These are phyloP conservation scores for Tolypocladium paradoxum DNA, from an alignment of 2,329 filamentous ascomycete species.

Conservation along the genomic window DNA sequence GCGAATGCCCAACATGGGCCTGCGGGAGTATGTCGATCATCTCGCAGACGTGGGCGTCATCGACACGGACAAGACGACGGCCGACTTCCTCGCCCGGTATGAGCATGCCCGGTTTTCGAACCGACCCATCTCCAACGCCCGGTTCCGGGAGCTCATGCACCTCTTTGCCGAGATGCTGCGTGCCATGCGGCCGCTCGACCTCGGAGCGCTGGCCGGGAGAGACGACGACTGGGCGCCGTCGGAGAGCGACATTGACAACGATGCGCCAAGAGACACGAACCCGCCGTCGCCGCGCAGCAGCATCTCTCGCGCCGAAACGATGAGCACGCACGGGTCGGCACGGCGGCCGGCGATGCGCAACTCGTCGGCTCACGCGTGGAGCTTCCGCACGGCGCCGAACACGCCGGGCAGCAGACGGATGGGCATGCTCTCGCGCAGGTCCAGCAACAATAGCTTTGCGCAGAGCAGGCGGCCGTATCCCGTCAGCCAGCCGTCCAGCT, in stretches of 20 bases:
- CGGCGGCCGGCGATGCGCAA: slow-evolving; percentile 19
- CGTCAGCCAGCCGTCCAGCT: slow-evolving; percentile 24
- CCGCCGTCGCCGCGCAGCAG: slow-evolving; percentile 28
- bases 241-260: slow-evolving; percentile 34
- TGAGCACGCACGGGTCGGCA: slow-evolving; percentile 21
- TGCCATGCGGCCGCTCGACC: slow-evolving; percentile 57
- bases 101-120: slow-evolving; percentile 78
- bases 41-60: slow-evolving; percentile 58
- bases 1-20: slow-evolving; percentile 56
- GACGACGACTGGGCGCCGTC: slow-evolving; percentile 13
- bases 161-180: slow-evolving; percentile 73
- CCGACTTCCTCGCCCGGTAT: slow-evolving; percentile 63
- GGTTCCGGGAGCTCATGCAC: slow-evolving; percentile 73
- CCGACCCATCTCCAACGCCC: slow-evolving; percentile 51
- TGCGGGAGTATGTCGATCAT: slow-evolving; percentile 69
- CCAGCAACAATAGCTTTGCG: slow-evolving; percentile 29
- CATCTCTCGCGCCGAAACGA: slow-evolving; percentile 15
- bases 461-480: slow-evolving; percentile 30
- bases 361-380: slow-evolving; percentile 32
- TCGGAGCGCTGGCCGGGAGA: slow-evolving; percentile 32
- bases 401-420: slow-evolving; percentile 34
- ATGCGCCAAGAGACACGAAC: slow-evolving; percentile 30
- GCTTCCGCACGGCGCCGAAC: slow-evolving; percentile 42
- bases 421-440: slow-evolving; percentile 24
- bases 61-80: slow-evolving; percentile 29